phyloP scores from a whole-genome alignment of 495 filamentous ascomycete species.

The Sphaerosporella brunnea region DNA sequence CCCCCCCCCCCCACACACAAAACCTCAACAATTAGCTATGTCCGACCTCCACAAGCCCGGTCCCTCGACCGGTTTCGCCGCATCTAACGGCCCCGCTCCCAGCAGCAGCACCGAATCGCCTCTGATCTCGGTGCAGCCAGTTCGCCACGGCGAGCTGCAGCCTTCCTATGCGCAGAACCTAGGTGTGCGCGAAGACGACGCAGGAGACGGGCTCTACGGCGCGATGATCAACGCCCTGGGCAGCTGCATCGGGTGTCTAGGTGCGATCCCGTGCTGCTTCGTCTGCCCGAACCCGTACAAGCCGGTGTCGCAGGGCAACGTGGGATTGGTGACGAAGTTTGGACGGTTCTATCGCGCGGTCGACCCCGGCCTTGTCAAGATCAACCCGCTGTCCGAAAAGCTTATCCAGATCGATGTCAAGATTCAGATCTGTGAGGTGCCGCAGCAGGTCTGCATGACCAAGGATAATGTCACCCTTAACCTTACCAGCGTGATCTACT shows the following conservation, averaged over 20 bases:
- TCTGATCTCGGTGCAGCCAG: constrained; percentile 64
- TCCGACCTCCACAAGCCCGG: no score
- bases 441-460: constrained; percentile 95
- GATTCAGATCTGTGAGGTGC: constrained; percentile 91
- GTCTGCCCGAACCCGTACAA: constrained; percentile 80
- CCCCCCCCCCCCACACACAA: no score
- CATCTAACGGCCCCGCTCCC: no score
- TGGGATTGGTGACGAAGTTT: constrained; percentile 88
- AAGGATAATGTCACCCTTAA: constrained; percentile 94
- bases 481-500: constrained; percentile 96
- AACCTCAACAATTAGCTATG: no score
- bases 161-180: constrained; percentile 68
- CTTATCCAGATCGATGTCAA: constrained; percentile 92
- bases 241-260: constrained; percentile 54
- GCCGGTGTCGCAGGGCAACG: constrained; percentile 77
- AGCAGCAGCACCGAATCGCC: constrained; percentile 15
- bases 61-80: no score
- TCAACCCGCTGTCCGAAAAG: constrained; percentile 88
- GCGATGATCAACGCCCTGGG: constrained; percentile 55
- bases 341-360: constrained; percentile 93
- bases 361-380: constrained; percentile 90
- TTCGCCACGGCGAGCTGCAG: constrained; percentile 68
- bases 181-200: constrained; percentile 32
- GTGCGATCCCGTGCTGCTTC: constrained; percentile 83
- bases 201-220: constrained; percentile 48